Evolutionary conservation across 768 basidiomycete genomes (phyloP).

Genomic region (Lyophyllum shimeji): DNA sequence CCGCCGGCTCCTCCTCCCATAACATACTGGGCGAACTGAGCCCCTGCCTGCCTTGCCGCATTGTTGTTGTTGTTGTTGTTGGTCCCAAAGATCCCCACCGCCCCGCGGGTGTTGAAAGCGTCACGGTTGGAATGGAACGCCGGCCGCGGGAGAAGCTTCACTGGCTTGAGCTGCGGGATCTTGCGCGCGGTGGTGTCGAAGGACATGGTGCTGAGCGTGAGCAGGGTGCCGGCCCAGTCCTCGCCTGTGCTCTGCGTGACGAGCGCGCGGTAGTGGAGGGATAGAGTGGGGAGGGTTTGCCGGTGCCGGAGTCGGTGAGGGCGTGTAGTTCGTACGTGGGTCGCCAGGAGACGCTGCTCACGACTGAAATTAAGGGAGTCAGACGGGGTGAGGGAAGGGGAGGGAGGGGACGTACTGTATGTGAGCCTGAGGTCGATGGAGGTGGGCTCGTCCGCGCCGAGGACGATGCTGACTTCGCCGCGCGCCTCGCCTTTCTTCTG

Average conservation of each 20-base stretch:
- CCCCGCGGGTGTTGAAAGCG: no score
- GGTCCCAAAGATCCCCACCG: no score
- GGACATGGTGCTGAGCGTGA: slow-evolving; percentile 53
- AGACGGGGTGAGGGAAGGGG: background rate
- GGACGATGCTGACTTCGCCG: slow-evolving; percentile 41
- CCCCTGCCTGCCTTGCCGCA: no score
- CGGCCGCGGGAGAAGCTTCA: slow-evolving; percentile 27
- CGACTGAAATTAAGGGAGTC: slow-evolving; percentile 34
- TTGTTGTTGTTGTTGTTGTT: no score
- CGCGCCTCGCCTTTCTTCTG: slow-evolving; percentile 33
- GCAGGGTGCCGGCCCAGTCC: slow-evolving; percentile 50
- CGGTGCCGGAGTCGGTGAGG: slow-evolving; percentile 40
- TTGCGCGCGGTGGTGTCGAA: slow-evolving; percentile 31
- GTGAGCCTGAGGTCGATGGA: slow-evolving; percentile 46
- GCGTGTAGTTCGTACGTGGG: slow-evolving; percentile 63
- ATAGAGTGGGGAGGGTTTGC: slow-evolving; percentile 41
- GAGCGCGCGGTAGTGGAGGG: slow-evolving; percentile 55
- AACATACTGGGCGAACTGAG: no score
- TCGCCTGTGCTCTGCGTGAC: slow-evolving; percentile 59
- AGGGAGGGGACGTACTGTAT: slow-evolving; percentile 40
- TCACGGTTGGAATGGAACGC: no score
- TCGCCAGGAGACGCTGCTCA: slow-evolving; percentile 48
- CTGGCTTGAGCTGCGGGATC: slow-evolving; percentile 32
- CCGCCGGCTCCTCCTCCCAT: no score
- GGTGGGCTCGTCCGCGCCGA: slow-evolving; percentile 36